phyloP scores from a whole-genome alignment of 2,329 filamentous ascomycete genomes.

The Bipolaris gigantea region DNA sequence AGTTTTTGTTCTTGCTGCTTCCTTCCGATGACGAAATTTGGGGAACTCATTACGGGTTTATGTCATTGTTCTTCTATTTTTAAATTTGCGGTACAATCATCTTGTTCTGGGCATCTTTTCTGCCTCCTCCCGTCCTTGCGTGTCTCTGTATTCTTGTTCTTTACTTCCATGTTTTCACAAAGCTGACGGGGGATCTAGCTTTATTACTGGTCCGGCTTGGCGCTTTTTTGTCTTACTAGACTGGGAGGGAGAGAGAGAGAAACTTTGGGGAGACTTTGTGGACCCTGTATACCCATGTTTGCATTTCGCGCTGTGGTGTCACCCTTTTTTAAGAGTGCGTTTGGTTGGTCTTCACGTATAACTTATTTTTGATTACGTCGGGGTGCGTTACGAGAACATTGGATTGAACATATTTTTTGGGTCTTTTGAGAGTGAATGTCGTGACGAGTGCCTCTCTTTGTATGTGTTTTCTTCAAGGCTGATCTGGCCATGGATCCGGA shows the following conservation, averaged over 20 bases:
- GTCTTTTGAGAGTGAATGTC: no score
- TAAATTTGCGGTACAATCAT: neutral
- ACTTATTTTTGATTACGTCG: neutral
- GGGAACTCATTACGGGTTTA: neutral
- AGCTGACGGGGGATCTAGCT: neutral
- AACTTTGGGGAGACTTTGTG: constrained; percentile 18
- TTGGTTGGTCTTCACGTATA: neutral
- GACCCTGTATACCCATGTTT: constrained; percentile 41
- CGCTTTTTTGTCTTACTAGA: constrained; percentile 15
- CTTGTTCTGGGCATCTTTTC: neutral
- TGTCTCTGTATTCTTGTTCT: neutral
- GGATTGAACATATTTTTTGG: neutral
- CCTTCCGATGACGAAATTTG: neutral
- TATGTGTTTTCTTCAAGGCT: no score
- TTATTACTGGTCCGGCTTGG: constrained; percentile 2
- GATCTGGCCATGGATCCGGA: no score
- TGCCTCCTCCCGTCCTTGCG: neutral
- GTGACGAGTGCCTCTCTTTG: no score
- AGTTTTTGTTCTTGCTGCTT: constrained; percentile 6
- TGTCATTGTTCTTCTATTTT: neutral
- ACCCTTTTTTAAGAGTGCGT: constrained; percentile 1
- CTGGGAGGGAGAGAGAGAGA: constrained; percentile 14
- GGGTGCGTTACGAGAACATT: neutral
- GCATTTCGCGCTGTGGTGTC: constrained; percentile 19
- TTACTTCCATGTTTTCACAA: neutral